Evolutionary conservation across 805 yeast genomes (phyloP), one percentile per base, ranked within the genome.

Genomic region (Kazachstania viticola): DNA sequence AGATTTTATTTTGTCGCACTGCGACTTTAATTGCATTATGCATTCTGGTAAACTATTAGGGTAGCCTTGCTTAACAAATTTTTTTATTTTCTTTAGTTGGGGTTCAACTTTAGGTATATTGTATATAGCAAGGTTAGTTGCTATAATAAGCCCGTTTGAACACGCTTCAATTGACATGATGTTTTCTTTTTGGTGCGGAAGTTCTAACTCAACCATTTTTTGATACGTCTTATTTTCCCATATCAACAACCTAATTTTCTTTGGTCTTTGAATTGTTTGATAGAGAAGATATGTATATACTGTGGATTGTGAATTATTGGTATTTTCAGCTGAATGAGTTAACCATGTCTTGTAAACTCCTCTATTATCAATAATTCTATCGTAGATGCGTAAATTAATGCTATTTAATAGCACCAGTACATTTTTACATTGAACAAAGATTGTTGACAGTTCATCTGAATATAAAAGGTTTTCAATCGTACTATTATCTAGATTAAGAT

Each of bases 331-430:
- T n/a, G n/a, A n/a, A n/a, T n/a, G n/a, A 27, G 43, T 32, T 14
- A 45, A 24, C 58, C 58, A 54, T 13, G 45, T 41, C 27, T 42
- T 28, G 3, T 35, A 35, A 9, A 52, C 48, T 4, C 58, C 56
- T 23, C 57, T 39, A 23, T 46, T 48, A 33, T 55, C 60, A 12
- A 46, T 39, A 8, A 55, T 45, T 33, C 44, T 40, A 33, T 55
- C 60, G 37, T 48, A 55, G n/a, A 45, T 41, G 21, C 45, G 50
- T 34, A 55, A 36, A 30, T 54, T 55, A 2, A 51, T 39, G 30
- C 54, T 43, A 32, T 51, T 53, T 17, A 54, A 36, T 19, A 55
- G 25, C 3, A 46, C 37, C 3, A 54, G 31, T 9, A 42, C 39
- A 25, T 42, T 46, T 14, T 45, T 45, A 31, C 50, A 48, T 30